Percentiles rank a stretch among this genome's conserved stretches.
These are phyloP conservation scores for Oryza officinalis DNA, from an alignment of 176 grass and related monocot species.

Conservation along the genomic window DNA sequence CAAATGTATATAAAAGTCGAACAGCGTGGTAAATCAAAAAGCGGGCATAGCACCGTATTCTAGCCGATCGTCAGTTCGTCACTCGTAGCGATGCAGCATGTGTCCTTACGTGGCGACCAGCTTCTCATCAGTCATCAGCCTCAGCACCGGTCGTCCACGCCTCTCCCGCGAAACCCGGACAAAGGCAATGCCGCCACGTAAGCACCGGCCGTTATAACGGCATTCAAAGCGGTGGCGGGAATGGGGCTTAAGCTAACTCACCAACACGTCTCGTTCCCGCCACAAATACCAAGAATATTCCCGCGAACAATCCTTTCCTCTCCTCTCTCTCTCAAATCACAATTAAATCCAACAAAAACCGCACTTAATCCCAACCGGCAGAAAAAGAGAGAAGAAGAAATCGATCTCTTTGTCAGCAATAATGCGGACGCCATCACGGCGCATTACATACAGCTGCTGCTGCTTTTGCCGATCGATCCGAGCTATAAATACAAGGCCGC, in stretches of 20 bases:
- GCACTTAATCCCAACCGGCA: neutral
- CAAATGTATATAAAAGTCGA: too few species aligned
- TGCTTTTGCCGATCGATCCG: neutral
- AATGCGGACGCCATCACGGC: slow-evolving; percentile 15
- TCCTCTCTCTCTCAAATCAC: neutral
- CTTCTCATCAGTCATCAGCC: too few species aligned
- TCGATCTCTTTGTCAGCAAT: slow-evolving; percentile 3
- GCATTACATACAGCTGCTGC: neutral
- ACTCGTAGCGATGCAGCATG: too few species aligned
- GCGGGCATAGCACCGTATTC: too few species aligned
- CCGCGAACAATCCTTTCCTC: neutral
- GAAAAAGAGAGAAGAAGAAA: neutral
- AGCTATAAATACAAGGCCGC: slow-evolving; percentile 31
- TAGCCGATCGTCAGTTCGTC: too few species aligned
- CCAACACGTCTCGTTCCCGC: neutral
- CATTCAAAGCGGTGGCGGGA: slow-evolving; percentile 31
- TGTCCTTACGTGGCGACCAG: too few species aligned
- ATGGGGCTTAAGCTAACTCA: neutral
- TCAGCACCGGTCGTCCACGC: too few species aligned
- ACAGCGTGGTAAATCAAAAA: too few species aligned
- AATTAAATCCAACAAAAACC: neutral
- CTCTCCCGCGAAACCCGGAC: neutral
- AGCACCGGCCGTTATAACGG: slow-evolving; percentile 29
- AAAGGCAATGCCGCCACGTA: slow-evolving; percentile 6
- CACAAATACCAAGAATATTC: slow-evolving; percentile 16